phyloP scores from a whole-genome alignment of 768 basidiomycete genomes.

The Dentipellis sp. region DNA sequence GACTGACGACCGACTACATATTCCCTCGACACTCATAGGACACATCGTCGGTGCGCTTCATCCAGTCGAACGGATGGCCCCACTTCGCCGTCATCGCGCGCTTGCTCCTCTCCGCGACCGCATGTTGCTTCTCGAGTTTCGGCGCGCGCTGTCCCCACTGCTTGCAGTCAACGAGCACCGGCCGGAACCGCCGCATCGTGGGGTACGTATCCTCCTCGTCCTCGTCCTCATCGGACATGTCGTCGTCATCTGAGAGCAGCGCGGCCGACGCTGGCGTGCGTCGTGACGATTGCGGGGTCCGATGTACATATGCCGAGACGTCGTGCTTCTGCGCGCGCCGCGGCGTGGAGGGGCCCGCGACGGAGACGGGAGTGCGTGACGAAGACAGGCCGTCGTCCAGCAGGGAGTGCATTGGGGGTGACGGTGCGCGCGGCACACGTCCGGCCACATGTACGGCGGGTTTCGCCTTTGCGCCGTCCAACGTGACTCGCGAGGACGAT shows the following conservation, averaged over 20 bases:
- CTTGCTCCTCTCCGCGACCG: conserved; percentile 4
- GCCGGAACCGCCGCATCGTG: conserved; percentile 10
- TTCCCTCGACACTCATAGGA: too few species aligned
- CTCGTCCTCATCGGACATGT: not conserved
- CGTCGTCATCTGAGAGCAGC: not conserved
- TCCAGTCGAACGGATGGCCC: conserved; percentile 8
- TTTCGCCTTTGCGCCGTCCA: not conserved
- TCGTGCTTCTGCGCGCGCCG: conserved; percentile 1
- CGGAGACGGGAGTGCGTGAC: conserved; percentile 1
- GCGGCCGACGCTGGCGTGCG: not conserved
- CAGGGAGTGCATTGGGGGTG: not conserved
- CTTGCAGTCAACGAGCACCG: conserved; percentile 10
- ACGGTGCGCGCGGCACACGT: not conserved
- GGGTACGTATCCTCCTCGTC: conserved; percentile 4
- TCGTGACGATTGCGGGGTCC: conserved; percentile 10
- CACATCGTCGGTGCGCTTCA: not conserved
- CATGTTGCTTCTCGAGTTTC: conserved; percentile 6
- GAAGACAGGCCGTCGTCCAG: not conserved
- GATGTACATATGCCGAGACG: not conserved
- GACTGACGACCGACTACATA: too few species aligned
- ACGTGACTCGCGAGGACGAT: conserved; percentile 1
- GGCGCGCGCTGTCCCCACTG: conserved; percentile 14
- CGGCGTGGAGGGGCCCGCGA: conserved; percentile 12
- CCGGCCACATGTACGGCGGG: not conserved
- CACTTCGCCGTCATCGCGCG: conserved; percentile 4